These are phyloP conservation scores for Hymenoscyphus albidus DNA, from an alignment of 2,329 filamentous ascomycete species.

Conservation along the genomic window DNA sequence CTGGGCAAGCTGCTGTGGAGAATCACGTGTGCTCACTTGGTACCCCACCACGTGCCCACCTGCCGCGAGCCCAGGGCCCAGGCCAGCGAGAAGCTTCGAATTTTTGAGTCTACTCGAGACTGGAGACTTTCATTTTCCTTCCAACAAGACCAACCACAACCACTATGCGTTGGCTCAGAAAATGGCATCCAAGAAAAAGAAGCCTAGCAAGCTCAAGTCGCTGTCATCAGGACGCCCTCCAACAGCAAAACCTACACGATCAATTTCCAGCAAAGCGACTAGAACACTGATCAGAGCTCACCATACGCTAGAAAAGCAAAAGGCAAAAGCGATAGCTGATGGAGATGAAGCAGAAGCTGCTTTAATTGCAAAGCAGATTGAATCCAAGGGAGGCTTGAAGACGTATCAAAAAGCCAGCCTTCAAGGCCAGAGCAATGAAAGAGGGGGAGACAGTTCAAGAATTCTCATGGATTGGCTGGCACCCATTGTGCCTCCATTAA, in stretches of 20 bases:
- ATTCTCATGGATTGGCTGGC: conserved; percentile 61
- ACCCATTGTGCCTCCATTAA: conserved; percentile 32
- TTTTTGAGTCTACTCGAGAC: neutral
- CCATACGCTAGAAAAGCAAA: conserved; percentile 61
- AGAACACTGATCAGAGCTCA: conserved; percentile 62
- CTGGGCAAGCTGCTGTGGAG: no score
- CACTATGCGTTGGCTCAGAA: conserved; percentile 11
- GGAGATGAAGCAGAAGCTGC: conserved; percentile 49
- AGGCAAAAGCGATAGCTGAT: conserved; percentile 50
- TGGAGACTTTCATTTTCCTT: neutral
- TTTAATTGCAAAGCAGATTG: conserved; percentile 50
- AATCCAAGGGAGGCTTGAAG: conserved; percentile 56
- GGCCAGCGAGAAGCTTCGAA: conserved; percentile 1
- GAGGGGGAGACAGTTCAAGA: conserved; percentile 64
- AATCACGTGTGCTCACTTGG: no score
- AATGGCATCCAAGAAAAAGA: conserved; percentile 50
- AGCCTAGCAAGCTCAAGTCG: conserved; percentile 41
- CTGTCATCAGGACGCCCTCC: conserved; percentile 53
- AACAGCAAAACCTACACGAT: conserved; percentile 45
- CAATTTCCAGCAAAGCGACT: conserved; percentile 62
- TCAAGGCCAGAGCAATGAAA: conserved; percentile 62
- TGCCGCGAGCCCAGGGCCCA: no score
- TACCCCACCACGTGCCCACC: no score
- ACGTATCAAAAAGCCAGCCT: conserved; percentile 65
- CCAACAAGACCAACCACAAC: neutral